Percentiles rank a stretch among this genome's conserved stretches.
Evolutionary conservation across 305 asterid species (phyloP).

Genomic region (Fraxinus ornus): DNA sequence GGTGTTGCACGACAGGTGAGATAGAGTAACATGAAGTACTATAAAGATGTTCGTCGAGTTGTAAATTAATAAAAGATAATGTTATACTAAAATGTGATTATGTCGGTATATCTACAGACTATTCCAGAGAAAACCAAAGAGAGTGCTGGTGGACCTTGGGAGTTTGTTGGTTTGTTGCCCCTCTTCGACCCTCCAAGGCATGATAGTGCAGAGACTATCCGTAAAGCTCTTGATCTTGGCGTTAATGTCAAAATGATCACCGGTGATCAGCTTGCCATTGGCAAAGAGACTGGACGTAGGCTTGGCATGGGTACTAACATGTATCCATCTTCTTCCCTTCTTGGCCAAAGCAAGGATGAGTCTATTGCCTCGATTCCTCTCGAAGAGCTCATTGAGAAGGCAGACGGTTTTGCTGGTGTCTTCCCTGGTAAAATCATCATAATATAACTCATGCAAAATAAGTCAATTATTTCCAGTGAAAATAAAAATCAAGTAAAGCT

Average conservation of each 20-base stretch:
- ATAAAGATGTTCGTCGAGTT: background rate
- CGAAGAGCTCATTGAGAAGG: constrained; percentile 63
- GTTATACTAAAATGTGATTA: background rate
- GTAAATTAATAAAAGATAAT: background rate
- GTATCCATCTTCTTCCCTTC: constrained; percentile 72
- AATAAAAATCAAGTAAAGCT: background rate
- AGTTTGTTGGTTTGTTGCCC: constrained; percentile 60
- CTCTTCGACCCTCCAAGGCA: constrained; percentile 75
- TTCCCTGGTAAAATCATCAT: constrained; percentile 46
- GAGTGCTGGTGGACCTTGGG: constrained; percentile 54
- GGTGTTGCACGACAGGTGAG: constrained; percentile 69
- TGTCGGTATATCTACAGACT: constrained; percentile 30
- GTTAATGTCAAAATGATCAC: constrained; percentile 75
- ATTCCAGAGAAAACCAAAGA: constrained; percentile 55
- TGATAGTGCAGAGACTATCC: constrained; percentile 67
- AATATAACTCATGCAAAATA: background rate
- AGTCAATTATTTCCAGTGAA: background rate
- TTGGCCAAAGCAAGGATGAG: constrained; percentile 54
- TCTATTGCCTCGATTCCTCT: constrained; percentile 50
- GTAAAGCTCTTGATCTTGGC: constrained; percentile 61
- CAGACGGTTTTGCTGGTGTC: constrained; percentile 76
- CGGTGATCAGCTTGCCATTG: constrained; percentile 72
- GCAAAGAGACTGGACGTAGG: constrained; percentile 67
- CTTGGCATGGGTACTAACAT: constrained; percentile 74
- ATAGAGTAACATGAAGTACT: background rate